A percentile compares a stretch with the other conserved stretches of the same genome.
Conservation (phyloP, 352 stramenopile species). For the Phytophthora litchii region DNA sequence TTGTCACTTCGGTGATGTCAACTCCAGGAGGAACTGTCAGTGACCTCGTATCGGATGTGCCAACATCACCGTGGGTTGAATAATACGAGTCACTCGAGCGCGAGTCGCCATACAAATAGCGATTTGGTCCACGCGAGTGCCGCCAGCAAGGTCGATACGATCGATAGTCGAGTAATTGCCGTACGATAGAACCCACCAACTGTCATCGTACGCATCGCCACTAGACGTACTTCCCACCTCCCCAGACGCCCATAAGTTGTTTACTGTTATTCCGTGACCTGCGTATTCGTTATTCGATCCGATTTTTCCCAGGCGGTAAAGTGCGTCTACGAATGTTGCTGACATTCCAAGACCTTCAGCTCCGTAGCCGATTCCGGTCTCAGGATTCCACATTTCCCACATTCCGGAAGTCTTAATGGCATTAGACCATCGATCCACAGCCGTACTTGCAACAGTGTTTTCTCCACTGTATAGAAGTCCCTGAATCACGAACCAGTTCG, state of each 20-base stretch:
- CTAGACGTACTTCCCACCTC: slow-evolving; percentile 11
- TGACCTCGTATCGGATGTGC: slow-evolving; percentile 17
- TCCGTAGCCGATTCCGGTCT: slow-evolving; percentile 28
- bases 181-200: slow-evolving; percentile 28
- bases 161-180: slow-evolving; percentile 32
- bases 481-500: slow-evolving; percentile 32
- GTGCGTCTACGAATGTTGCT: slow-evolving; percentile 20
- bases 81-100: slow-evolving; percentile 27
- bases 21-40: slow-evolving; percentile 16
- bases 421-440: slow-evolving; percentile 23
- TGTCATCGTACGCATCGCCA: slow-evolving; percentile 26
- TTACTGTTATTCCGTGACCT: slow-evolving; percentile 24
- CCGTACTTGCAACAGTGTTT: slow-evolving; percentile 17
- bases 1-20: slow-evolving; percentile 12
- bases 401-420: slow-evolving; percentile 22
- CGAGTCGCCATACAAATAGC: slow-evolving; percentile 26
- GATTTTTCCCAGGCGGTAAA: slow-evolving; percentile 24
- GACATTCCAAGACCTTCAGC: slow-evolving; percentile 30
- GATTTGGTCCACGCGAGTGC: slow-evolving; percentile 25
- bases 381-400: slow-evolving; percentile 32
- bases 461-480: slow-evolving; percentile 23
- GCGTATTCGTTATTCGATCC: slow-evolving; percentile 23
- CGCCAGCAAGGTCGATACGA: slow-evolving; percentile 23
- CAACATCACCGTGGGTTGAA: slow-evolving; percentile 19
- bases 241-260: slow-evolving; percentile 14